Evolutionary conservation across 495 filamentous ascomycete species (phyloP), one percentile per base, ranked within the genome.

Genomic region (Cercophora samala): DNA sequence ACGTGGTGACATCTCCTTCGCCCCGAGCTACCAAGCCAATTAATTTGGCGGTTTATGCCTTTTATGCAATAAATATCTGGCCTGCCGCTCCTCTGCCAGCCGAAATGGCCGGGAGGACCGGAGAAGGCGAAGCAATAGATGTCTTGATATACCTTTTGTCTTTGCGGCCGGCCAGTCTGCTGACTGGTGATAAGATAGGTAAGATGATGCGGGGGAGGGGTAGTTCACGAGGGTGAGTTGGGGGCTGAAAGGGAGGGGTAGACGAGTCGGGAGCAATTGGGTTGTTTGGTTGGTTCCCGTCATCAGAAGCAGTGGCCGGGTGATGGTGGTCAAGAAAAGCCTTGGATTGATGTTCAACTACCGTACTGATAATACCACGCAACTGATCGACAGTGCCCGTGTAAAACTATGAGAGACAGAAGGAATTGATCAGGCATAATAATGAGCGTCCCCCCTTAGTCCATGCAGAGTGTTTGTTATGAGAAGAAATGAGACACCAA

Each of bases 251-350:
- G 2, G 13, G 53, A 56, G 53, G 53, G 53, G 53, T 56, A 56
- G 22, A 3, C 13, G 22, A 15, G 21, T n/a, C n/a, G n/a, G 37
- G 37, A 46, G 53, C 53, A 22, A 56, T 56, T 56, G 53, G 53
- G n/a, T 56, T 56, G 53, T 56, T 23, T 56, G n/a, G 53, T 56
- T 56, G 53, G 53, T 23, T 56, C n/a, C n/a, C n/a, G n/a, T n/a
- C 53, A 56, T 56, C 4, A 56, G n/a, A n/a, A n/a, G n/a, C n/a
- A n/a, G n/a, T n/a, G n/a, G n/a, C n/a, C n/a, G n/a, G n/a, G n/a
- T n/a, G 53, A 23, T 56, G 8, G n/a, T 56, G 53, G 53, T 56
- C 53, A 56, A 21, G 53, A 23, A 56, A 46, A 46, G 37, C 37
- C 37, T 46, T 46, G 37, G 2, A 46, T 46, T 32, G 9, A 46